Conservation (phyloP, 129 eudicot genomes). For the Pittosporum tobira region DNA sequence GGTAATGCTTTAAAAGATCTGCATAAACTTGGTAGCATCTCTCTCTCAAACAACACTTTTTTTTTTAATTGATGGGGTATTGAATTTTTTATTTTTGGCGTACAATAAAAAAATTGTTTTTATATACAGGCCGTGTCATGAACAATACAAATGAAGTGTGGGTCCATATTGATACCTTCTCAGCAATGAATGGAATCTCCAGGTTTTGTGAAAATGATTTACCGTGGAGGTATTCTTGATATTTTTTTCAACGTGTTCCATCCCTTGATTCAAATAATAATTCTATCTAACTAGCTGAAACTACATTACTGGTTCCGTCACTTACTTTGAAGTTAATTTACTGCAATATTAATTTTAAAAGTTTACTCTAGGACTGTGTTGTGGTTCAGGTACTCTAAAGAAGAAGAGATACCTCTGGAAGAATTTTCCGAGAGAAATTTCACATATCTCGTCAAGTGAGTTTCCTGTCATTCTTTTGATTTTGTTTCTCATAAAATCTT, state of each 20-base stretch:
- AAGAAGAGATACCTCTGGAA: conserved; percentile 52
- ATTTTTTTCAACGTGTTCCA: conserved; percentile 4
- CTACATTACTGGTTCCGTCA: neutral
- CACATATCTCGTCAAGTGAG: conserved; percentile 87
- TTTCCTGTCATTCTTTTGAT: neutral
- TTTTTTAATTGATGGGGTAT: too few relatives aligned
- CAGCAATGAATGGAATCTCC: conserved; percentile 97
- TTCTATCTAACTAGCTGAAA: neutral
- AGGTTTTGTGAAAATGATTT: conserved; percentile 69
- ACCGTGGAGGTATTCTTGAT: conserved; percentile 66
- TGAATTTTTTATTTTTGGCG: neutral
- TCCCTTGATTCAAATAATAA: neutral
- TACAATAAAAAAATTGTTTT: neutral
- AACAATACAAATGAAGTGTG: conserved; percentile 41
- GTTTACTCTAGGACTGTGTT: neutral
- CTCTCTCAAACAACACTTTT: too few relatives aligned
- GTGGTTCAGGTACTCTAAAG: conserved; percentile 80
- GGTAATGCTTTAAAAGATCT: conserved; percentile 69
- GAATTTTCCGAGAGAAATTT: conserved; percentile 53
- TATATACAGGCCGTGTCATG: conserved; percentile 36
- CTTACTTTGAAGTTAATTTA: too few relatives aligned
- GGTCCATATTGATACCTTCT: conserved; percentile 80
- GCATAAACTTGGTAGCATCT: conserved; percentile 57
- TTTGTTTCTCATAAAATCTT: neutral
- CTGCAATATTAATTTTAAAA: neutral